These are phyloP conservation scores for Cytospora chrysosperma DNA, from an alignment of 2,329 filamentous ascomycete species.

Conservation along the genomic window DNA sequence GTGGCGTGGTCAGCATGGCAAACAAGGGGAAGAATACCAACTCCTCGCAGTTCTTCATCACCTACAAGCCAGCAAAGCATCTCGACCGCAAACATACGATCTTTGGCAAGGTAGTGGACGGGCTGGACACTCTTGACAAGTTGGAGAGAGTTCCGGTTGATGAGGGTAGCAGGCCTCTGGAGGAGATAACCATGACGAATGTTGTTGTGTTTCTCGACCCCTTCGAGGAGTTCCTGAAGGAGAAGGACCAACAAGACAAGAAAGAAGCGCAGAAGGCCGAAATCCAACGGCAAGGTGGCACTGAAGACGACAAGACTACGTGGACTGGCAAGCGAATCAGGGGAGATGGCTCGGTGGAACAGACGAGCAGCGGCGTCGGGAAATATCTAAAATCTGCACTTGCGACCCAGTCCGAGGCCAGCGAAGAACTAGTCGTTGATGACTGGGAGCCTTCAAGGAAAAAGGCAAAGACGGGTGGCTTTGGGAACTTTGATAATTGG, in stretches of 20 bases:
- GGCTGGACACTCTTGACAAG: slow-evolving; percentile 65
- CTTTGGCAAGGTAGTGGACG: slow-evolving; percentile 82
- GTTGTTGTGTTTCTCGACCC: slow-evolving; percentile 88
- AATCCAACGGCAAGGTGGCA: slow-evolving; percentile 63
- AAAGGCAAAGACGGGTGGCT: slow-evolving; percentile 75
- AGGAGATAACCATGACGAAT: slow-evolving; percentile 78
- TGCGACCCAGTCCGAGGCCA: slow-evolving; percentile 36
- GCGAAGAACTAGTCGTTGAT: slow-evolving; percentile 56
- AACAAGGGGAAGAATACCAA: slow-evolving; percentile 99
- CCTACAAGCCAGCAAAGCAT: slow-evolving; percentile 80
- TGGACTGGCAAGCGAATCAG: slow-evolving; percentile 95
- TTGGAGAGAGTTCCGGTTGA: slow-evolving; percentile 79
- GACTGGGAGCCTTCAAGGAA: slow-evolving; percentile 75
- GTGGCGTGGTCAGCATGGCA: slow-evolving; percentile 88
- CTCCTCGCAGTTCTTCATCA: slow-evolving; percentile 91
- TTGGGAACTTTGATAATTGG: slow-evolving; percentile 95
- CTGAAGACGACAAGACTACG: slow-evolving; percentile 84
- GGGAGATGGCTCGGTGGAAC: slow-evolving; percentile 57
- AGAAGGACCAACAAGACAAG: slow-evolving; percentile 64
- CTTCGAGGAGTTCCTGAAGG: slow-evolving; percentile 87
- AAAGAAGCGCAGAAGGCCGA: slow-evolving; percentile 59
- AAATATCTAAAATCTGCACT: slow-evolving; percentile 75
- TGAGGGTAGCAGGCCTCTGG: slow-evolving; percentile 70
- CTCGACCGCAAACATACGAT: slow-evolving; percentile 97
- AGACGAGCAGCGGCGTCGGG: slow-evolving; percentile 55